Conservation (phyloP, 176 grass and related monocot genomes). For the Calamus simplicifolius region DNA sequence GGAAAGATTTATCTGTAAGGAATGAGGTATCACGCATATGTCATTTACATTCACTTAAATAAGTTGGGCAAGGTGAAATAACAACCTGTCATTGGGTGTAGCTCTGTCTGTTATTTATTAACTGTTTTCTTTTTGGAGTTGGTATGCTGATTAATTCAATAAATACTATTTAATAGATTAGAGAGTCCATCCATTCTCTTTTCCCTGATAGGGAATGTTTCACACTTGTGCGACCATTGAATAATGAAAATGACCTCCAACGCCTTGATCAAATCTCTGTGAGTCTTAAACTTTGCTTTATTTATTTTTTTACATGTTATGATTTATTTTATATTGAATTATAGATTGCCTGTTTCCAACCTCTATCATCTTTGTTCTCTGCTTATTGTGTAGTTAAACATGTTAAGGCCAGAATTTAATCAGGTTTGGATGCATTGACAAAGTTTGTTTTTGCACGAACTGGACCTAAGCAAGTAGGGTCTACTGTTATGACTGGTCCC, state of each 20-base stretch:
- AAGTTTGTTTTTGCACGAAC: constrained; percentile 64
- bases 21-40: constrained; percentile 55
- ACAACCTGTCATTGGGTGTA: background rate
- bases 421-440: constrained; percentile 52
- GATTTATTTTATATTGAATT: background rate
- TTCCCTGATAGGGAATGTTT: constrained; percentile 86
- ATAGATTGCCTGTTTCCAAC: background rate
- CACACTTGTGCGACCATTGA: constrained; percentile 61
- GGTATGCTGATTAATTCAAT: constrained; percentile 12
- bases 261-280: constrained; percentile 68
- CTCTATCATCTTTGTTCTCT: constrained; percentile 1
- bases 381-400: constrained; percentile 37
- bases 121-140: constrained; percentile 11
- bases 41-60: constrained; percentile 4
- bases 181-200: constrained; percentile 59
- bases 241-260: constrained; percentile 78
- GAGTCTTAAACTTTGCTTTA: constrained; percentile 8
- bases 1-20: constrained; percentile 54
- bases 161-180: constrained; percentile 37
- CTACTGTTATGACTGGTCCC: constrained; percentile 59
- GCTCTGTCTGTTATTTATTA: background rate
- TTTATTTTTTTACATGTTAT: constrained; percentile 2
- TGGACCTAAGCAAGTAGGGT: constrained; percentile 63
- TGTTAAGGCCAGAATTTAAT: constrained; percentile 54
- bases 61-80: background rate